phyloP scores from a whole-genome alignment of 768 basidiomycete species.

The Arthromyces matolae region DNA sequence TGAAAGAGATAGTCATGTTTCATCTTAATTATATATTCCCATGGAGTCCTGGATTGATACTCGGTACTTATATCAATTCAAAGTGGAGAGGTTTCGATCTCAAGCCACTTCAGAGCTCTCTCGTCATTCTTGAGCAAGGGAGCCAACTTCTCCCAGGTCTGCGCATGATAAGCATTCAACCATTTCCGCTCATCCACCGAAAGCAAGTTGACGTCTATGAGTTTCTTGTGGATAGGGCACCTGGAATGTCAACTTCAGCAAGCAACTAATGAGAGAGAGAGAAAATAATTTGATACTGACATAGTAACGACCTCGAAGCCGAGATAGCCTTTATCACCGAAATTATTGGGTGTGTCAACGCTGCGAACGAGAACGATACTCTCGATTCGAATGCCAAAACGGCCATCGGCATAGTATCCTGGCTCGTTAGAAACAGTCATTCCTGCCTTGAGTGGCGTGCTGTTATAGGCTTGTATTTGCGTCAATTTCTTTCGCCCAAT shows the following conservation, averaged over 20 bases:
- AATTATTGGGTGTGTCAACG: conserved; percentile 68
- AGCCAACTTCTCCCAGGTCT: conserved; percentile 67
- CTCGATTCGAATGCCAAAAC: conserved; percentile 92
- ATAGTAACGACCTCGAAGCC: conserved; percentile 85
- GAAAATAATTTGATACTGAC: conserved; percentile 38
- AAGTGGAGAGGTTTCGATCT: conserved; percentile 50
- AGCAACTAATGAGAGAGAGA: not conserved
- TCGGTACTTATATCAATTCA: conserved; percentile 13
- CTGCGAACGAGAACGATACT: conserved; percentile 78
- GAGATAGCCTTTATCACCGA: conserved; percentile 81
- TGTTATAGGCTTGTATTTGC: conserved; percentile 53
- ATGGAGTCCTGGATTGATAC: too few relatives aligned
- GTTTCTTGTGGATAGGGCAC: conserved; percentile 87
- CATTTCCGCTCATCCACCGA: conserved; percentile 66
- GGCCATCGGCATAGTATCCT: conserved; percentile 88
- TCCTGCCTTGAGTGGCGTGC: conserved; percentile 67
- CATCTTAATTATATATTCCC: too few relatives aligned
- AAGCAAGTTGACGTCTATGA: conserved; percentile 65
- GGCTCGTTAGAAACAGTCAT: conserved; percentile 96
- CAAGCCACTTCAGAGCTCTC: conserved; percentile 59
- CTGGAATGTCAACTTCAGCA: conserved; percentile 21
- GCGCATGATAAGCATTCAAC: conserved; percentile 82
- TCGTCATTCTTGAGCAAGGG: conserved; percentile 64
- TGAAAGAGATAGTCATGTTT: too few relatives aligned
- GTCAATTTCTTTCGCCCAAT: not conserved